Conservation (phyloP, 176 grass and related monocot species). For the Guadua angustifolia region DNA sequence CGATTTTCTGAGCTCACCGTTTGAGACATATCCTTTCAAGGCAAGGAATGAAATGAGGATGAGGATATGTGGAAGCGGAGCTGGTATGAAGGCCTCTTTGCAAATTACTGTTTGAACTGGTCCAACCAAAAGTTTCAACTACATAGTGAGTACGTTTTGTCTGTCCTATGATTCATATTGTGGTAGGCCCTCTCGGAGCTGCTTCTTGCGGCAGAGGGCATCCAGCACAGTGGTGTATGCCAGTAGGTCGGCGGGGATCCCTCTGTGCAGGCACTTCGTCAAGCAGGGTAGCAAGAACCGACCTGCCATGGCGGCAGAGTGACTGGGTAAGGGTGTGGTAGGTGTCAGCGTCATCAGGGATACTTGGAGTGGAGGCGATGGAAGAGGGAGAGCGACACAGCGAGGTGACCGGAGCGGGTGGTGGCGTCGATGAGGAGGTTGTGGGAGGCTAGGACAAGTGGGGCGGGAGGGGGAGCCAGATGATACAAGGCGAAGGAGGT, state of each 20-base stretch:
- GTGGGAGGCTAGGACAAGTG: slow-evolving; percentile 67
- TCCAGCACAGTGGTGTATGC: slow-evolving; percentile 70
- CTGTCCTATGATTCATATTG: neutral
- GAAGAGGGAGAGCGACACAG: slow-evolving; percentile 58
- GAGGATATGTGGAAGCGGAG: too few relatives aligned
- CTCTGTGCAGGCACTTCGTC: slow-evolving; percentile 81
- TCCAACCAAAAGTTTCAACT: neutral
- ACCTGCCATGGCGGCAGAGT: slow-evolving; percentile 72
- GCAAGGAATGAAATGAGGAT: too few relatives aligned
- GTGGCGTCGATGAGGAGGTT: slow-evolving; percentile 75
- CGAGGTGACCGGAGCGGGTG: slow-evolving; percentile 60
- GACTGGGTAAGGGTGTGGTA: slow-evolving; percentile 69
- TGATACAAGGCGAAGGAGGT: slow-evolving; percentile 53
- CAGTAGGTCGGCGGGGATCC: slow-evolving; percentile 60
- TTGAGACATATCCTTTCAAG: too few relatives aligned
- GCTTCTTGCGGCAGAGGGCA: slow-evolving; percentile 74
- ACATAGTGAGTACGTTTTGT: neutral
- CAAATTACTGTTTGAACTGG: neutral
- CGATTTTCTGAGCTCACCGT: too few relatives aligned
- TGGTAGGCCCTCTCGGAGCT: slow-evolving; percentile 70
- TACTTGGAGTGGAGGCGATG: slow-evolving; percentile 56
- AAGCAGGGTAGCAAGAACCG: slow-evolving; percentile 50
- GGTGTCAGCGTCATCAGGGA: slow-evolving; percentile 58
- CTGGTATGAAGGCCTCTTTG: too few relatives aligned
- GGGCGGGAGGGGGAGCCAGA: slow-evolving; percentile 47